Conservation (phyloP, 163 green algal species). For the Chlamydomonas reinhardtii region DNA sequence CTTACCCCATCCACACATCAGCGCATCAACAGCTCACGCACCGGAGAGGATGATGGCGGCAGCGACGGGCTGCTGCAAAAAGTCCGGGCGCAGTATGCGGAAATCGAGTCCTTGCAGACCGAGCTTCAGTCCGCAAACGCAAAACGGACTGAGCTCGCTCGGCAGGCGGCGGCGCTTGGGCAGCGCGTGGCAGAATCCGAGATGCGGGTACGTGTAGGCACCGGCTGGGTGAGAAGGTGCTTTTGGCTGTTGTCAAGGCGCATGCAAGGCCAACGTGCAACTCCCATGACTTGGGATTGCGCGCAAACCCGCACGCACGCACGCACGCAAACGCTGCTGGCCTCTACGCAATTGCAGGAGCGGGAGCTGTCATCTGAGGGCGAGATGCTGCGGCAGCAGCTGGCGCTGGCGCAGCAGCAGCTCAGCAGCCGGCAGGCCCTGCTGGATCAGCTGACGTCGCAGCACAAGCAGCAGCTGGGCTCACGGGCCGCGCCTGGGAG, state of each 20-base stretch:
- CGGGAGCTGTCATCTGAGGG: conserved; percentile 15
- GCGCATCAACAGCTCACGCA: neutral
- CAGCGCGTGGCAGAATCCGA: conserved; percentile 26
- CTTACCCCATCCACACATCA: neutral
- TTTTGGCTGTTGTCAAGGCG: no score
- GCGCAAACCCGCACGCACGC: no score
- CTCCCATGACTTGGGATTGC: no score
- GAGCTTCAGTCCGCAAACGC: conserved; percentile 31
- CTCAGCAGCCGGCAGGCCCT: conserved; percentile 30
- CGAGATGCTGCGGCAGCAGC: conserved; percentile 38
- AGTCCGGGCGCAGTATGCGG: conserved; percentile 13
- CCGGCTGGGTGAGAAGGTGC: neutral
- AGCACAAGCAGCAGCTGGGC: conserved; percentile 15
- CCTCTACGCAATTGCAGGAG: neutral
- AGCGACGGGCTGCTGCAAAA: conserved; percentile 29
- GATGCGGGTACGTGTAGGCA: conserved; percentile 8
- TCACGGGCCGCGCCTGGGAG: neutral
- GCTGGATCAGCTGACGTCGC: conserved; percentile 28
- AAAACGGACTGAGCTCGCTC: conserved; percentile 29
- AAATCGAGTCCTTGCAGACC: conserved; percentile 7
- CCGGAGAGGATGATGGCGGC: neutral
- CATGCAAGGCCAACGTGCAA: no score
- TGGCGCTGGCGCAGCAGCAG: conserved; percentile 20
- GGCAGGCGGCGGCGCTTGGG: neutral
- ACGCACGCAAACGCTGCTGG: neutral